Evolutionary conservation across 2,329 filamentous ascomycete species (phyloP), one percentile per base, ranked within the genome.

Genomic region (Calycina herbarum): DNA sequence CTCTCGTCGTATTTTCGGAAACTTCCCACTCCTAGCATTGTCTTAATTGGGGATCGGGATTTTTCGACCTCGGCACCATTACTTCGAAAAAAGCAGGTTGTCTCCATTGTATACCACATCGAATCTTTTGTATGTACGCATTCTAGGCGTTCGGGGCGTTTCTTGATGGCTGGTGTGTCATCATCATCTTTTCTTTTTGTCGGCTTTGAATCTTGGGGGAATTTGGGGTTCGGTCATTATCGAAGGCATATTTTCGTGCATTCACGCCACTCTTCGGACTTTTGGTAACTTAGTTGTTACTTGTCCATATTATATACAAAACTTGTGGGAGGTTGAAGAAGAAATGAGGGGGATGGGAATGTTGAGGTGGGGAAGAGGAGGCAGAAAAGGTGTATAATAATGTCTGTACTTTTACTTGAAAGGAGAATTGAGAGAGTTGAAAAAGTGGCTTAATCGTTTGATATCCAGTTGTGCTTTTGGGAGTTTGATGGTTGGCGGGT

Each of bases 221-320:
- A 4, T 15, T 35, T 48, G 42, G 27, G 33, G 35, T 20, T 33
- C 33, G 51, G 38, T 35, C 33, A 20, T 54, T 58, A 24, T 45
- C 33, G n/a, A 57, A 13, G 54, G 51, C 24, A 33, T 31, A 4
- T 40, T 56, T n/a, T 51, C 24, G 38, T 51, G 45, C 58, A 51
- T 61, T 42, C 63, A 64, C 63, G 48, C 63, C 63, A 64, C 58
- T 64, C 63, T 64, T 56, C 48, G 7, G 15, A 31, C 5, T 40
- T 51, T 5, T 13, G 29, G 20, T 15, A 29, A 27, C 13, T 24
- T 48, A 42, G 1, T 2, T 2, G 17, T 11, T 48, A 7, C 42
- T 10, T 48, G 42, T 48, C 42, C 24, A 48, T 24, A 48, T 40
- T 48, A 48, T 48, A 48, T 20, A 20, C 10, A 48, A 48, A 48